phyloP scores from a whole-genome alignment of 2,329 filamentous ascomycete species.

The Juglanconis oblonga region DNA sequence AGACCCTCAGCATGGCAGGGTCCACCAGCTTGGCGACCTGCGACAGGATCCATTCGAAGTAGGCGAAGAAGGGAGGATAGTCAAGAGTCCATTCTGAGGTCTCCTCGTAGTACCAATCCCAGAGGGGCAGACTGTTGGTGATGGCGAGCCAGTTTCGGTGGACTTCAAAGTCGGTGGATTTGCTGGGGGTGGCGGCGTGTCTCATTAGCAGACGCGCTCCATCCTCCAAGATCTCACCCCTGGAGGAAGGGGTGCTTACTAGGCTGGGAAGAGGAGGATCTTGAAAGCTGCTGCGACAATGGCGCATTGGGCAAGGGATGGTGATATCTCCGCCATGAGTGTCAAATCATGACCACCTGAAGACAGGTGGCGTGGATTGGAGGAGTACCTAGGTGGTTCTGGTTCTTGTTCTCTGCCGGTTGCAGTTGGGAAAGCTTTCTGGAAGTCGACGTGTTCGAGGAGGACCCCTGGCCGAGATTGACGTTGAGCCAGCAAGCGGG shows the following conservation, averaged over 20 bases:
- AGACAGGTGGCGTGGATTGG: background rate
- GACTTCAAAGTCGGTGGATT: slow-evolving; percentile 98
- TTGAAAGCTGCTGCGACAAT: slow-evolving; percentile 86
- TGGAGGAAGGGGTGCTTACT: slow-evolving; percentile 57
- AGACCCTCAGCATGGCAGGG: slow-evolving; percentile 75
- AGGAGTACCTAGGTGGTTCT: background rate
- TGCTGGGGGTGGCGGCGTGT: slow-evolving; percentile 59
- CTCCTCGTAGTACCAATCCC: slow-evolving; percentile 95
- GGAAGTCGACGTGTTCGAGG: background rate
- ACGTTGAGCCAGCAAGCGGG: background rate
- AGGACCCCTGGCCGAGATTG: background rate
- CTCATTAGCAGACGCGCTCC: slow-evolving; percentile 15
- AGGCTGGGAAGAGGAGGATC: slow-evolving; percentile 87
- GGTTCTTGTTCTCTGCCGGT: no score
- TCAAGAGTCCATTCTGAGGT: slow-evolving; percentile 99
- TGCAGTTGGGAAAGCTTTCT: background rate
- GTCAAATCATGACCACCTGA: slow-evolving; percentile 5
- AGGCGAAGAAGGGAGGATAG: slow-evolving; percentile 97
- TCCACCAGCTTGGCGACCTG: slow-evolving; percentile 76
- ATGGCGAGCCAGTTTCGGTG: slow-evolving; percentile 98
- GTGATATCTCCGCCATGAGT: slow-evolving; percentile 76
- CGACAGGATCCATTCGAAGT: slow-evolving; percentile 91
- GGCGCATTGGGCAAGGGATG: slow-evolving; percentile 85
- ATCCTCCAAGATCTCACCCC: background rate
- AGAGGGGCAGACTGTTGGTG: slow-evolving; percentile 80